Evolutionary conservation across 2,329 filamentous ascomycete species (phyloP).

Genomic region (Trichoderma guizhouense): DNA sequence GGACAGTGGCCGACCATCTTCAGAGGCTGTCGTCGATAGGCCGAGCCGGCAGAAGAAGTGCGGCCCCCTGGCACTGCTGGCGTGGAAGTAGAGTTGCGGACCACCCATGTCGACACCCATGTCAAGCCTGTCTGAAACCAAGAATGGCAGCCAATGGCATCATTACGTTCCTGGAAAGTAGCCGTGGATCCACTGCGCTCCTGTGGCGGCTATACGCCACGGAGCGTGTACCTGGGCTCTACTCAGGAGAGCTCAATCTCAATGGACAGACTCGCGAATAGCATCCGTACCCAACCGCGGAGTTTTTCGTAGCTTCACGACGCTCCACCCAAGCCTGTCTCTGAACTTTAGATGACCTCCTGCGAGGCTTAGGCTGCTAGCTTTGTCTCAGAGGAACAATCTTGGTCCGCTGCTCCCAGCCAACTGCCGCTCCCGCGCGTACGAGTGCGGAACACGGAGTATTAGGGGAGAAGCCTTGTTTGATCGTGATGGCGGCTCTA

Average conservation of each 20-base stretch:
- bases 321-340: constrained; percentile 10
- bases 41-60: not conserved
- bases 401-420: not conserved
- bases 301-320: not conserved
- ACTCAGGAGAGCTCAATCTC: not conserved
- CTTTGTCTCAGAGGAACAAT: not conserved
- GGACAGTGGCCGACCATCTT: not conserved
- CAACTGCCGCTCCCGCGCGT: constrained; percentile 5
- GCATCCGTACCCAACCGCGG: not conserved
- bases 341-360: not conserved
- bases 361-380: constrained; percentile 5
- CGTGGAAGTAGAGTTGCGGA: not conserved
- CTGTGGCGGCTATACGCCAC: constrained; percentile 8
- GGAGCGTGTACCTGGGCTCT: not conserved
- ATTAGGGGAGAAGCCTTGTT: not conserved
- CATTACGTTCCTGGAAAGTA: not conserved
- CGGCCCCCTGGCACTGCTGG: not conserved
- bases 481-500: not conserved
- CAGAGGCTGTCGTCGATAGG: constrained; percentile 1
- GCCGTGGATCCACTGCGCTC: constrained; percentile 1
- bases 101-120: not conserved
- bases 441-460: constrained; percentile 11
- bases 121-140: constrained; percentile 3
- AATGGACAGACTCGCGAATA: constrained; percentile 1
- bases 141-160: constrained; percentile 6